These are phyloP conservation scores for Magnaporthiopsis poae DNA, from an alignment of 2,329 filamentous ascomycete genomes.

Conservation along the genomic window DNA sequence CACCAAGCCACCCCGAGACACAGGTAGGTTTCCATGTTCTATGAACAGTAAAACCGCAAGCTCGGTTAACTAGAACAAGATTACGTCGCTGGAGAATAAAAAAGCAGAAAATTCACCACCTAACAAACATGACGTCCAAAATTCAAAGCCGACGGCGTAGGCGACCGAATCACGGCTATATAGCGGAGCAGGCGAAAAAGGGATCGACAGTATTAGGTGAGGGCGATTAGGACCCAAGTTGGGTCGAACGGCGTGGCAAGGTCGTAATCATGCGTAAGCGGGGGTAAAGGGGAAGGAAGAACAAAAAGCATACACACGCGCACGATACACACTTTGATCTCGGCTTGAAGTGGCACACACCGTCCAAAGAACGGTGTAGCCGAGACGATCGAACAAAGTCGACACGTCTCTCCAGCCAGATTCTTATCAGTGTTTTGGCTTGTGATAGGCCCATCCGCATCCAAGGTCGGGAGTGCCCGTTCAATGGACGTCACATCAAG, in stretches of 20 bases:
- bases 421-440: not conserved
- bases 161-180: not conserved
- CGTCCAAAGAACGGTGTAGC: not conserved
- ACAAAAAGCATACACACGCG: too few species aligned
- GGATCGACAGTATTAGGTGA: not conserved
- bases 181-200: not conserved
- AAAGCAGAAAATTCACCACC: not conserved
- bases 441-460: not conserved
- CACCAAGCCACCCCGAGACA: not conserved
- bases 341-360: not conserved
- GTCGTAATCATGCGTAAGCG: not conserved
- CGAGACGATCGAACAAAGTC: not conserved
- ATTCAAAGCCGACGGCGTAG: not conserved
- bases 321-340: not conserved
- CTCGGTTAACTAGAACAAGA: not conserved
- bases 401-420: not conserved
- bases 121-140: not conserved
- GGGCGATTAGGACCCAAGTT: not conserved
- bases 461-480: too few species aligned
- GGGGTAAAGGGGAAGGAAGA: not conserved
- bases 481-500: too few species aligned
- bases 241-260: not conserved
- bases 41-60: not conserved
- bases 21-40: not conserved
- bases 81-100: not conserved